These are phyloP conservation scores for Neobulgaria alba DNA, from an alignment of 2,329 filamentous ascomycete species.

Conservation along the genomic window DNA sequence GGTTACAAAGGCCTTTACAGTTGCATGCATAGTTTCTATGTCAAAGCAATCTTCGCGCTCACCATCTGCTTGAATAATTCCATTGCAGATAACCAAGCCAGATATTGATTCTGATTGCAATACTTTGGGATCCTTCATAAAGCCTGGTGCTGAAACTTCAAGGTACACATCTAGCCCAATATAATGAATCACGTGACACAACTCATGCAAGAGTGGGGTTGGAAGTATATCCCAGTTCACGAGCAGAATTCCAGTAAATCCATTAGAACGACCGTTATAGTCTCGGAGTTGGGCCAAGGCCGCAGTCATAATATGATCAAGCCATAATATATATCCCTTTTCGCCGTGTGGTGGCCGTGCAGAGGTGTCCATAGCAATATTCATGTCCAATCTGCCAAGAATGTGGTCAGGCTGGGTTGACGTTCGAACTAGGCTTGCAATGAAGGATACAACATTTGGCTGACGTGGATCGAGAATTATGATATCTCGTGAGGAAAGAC, in stretches of 20 bases:
- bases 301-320: too few relatives aligned
- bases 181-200: constrained; percentile 17
- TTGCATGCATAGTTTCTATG: constrained; percentile 25
- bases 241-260: constrained; percentile 17
- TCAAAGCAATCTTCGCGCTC: constrained; percentile 37
- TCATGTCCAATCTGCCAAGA: too few relatives aligned
- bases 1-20: constrained; percentile 21
- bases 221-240: constrained; percentile 14
- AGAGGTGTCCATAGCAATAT: too few relatives aligned
- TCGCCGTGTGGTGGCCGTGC: too few relatives aligned
- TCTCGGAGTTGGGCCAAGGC: too few relatives aligned
- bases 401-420: too few relatives aligned
- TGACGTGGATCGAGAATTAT: too few relatives aligned
- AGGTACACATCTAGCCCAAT: constrained; percentile 23
- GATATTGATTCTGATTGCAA: constrained; percentile 22
- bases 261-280: constrained; percentile 9
- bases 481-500: too few relatives aligned
- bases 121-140: constrained; percentile 16
- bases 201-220: constrained; percentile 15
- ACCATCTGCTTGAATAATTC: constrained; percentile 34
- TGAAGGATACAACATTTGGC: too few relatives aligned
- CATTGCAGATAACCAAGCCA: constrained; percentile 36
- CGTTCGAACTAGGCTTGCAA: too few relatives aligned
- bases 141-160: constrained; percentile 20
- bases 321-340: too few relatives aligned